phyloP scores from a whole-genome alignment of 176 grass and related monocot genomes.

The Thalia dealbata region DNA sequence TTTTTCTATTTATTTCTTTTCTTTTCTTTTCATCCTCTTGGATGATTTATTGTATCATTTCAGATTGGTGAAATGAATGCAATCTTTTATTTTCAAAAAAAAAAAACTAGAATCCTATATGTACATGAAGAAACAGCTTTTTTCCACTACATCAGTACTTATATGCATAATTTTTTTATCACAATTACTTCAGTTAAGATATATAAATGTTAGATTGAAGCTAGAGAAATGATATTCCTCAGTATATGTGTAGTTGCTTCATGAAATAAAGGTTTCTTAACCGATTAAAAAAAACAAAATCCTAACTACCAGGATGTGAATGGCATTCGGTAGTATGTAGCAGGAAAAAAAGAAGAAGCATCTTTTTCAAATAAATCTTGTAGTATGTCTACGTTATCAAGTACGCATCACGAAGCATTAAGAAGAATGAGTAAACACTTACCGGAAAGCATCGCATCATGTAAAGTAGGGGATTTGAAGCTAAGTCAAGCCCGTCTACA shows the following conservation, averaged over 20 bases:
- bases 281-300: neutral
- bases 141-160: neutral
- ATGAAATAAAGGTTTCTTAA: neutral
- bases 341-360: neutral
- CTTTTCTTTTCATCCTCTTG: no score
- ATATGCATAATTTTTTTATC: neutral
- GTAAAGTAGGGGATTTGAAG: slow-evolving; percentile 83
- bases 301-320: neutral
- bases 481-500: slow-evolving; percentile 90
- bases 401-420: neutral
- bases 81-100: no score
- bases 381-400: no score
- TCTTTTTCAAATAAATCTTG: no score
- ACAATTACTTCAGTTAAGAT: neutral
- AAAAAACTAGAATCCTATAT: neutral
- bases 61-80: no score
- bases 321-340: neutral
- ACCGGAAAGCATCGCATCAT: slow-evolving; percentile 97
- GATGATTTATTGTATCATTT: no score
- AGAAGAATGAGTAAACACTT: slow-evolving; percentile 18
- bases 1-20: no score
- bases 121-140: neutral
- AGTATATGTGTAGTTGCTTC: no score
- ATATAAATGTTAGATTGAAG: neutral
- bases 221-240: no score